Base-by-base conservation (phyloP, 129 eudicot species). In the Chrysanthemum makinoi region DNA sequence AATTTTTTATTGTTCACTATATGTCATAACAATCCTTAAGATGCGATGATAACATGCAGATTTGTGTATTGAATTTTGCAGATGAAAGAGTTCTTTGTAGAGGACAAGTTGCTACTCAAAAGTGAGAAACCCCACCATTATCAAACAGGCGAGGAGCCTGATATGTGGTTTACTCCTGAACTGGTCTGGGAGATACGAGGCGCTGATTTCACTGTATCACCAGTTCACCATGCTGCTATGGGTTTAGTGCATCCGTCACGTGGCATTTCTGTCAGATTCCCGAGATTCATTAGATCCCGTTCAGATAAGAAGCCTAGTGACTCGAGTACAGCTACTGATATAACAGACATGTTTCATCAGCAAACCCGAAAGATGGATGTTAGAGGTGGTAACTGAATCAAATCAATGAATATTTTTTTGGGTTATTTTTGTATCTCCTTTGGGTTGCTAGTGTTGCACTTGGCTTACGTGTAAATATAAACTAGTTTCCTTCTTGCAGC, bases 341-440 rank as follows among this genome's bases (percentile, higher is more conserved):
- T 94, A 73, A 90, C 93, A 24, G 90, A 94, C 51, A 82, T 93
- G 93, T 93, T 93, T 65, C 85, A 75, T 75, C 70, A 87, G 55
- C 98, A 94, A 81, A 89, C 90, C 14, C 82, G 96, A 66, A 94
- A 94, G 81, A 89, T 94, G 96, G 90, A 94, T 64, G 90, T 85
- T 13, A 75, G 44, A 3, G 70, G 65, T 44, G 74, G 73, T 53
- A 30, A 70, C 20, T 85, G 76, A 85, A 35, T 65, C 5, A 15
- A 62, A 59, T 85, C 74, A 83, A 35, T 65, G 10, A 11, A 62
- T 60, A n/a, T 10, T 49, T 39, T 0, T 0, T 22, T 7, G 10
- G 8, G 2, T 10, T 26, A 11, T 51, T 54, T 64, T 33, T 33
- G 17, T n/a, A 39, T 60, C 49, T 47, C 18, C 12, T 59, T 61